phyloP scores from a whole-genome alignment of 2,329 filamentous ascomycete genomes.

The Westerdykella ornata region DNA sequence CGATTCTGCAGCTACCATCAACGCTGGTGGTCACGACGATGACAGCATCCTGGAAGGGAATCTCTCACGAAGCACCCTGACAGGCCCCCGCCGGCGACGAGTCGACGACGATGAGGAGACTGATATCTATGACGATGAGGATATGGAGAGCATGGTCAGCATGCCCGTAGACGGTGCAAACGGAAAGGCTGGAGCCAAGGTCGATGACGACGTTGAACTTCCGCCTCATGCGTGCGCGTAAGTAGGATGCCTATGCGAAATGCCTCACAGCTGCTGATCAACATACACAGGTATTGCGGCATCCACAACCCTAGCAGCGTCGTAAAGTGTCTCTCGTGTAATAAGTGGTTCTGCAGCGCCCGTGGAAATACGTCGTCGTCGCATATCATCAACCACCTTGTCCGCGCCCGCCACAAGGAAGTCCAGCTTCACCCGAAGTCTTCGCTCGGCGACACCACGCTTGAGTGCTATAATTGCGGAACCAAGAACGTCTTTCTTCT shows the following conservation, averaged over 20 bases:
- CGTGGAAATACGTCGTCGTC: slow-evolving; percentile 94
- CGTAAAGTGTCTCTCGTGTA: slow-evolving; percentile 91
- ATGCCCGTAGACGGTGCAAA: slow-evolving; percentile 70
- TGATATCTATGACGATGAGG: slow-evolving; percentile 73
- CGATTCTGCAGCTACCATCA: slow-evolving; percentile 78
- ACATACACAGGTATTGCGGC: slow-evolving; percentile 69
- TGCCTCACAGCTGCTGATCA: slow-evolving; percentile 7
- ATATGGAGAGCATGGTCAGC: slow-evolving; percentile 66
- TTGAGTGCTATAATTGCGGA: slow-evolving; percentile 98
- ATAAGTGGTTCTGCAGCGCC: slow-evolving; percentile 98
- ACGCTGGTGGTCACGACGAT: slow-evolving; percentile 80
- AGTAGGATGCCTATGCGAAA: slow-evolving; percentile 5
- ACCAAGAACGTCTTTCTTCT: slow-evolving; percentile 99
- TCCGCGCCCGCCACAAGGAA: slow-evolving; percentile 96
- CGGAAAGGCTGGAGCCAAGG: slow-evolving; percentile 46
- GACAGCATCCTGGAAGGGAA: slow-evolving; percentile 71
- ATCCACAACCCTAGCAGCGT: slow-evolving; percentile 94
- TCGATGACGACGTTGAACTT: slow-evolving; percentile 75
- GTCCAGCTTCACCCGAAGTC: slow-evolving; percentile 93
- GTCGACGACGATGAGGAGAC: slow-evolving; percentile 80
- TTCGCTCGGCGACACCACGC: slow-evolving; percentile 85
- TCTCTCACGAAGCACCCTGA: slow-evolving; percentile 52
- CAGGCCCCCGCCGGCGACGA: slow-evolving; percentile 55
- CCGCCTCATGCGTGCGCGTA: slow-evolving; percentile 94
- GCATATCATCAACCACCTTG: slow-evolving; percentile 96